These are phyloP conservation scores for Dothideomycetes sp. DNA, from an alignment of 2,329 filamentous ascomycete species.

Conservation along the genomic window DNA sequence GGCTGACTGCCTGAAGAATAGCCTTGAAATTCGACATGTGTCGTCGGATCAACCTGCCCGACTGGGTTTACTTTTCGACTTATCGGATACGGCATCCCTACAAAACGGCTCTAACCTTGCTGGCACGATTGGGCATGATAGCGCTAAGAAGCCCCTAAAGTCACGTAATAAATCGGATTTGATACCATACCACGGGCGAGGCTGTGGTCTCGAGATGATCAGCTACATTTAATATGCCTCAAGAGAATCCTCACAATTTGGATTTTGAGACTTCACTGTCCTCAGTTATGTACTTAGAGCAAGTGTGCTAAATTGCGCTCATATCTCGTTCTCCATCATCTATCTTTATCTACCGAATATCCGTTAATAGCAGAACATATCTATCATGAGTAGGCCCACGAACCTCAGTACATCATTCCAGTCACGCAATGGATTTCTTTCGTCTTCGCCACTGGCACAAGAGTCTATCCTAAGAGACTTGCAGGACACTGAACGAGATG, in stretches of 20 bases:
- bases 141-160: no score
- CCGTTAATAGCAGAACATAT: background rate
- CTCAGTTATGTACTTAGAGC: no score
- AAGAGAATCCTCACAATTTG: no score
- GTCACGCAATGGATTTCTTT: constrained; percentile 13
- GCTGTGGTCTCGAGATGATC: no score
- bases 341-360: background rate
- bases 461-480: constrained; percentile 25
- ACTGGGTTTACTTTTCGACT: no score
- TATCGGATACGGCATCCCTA: background rate
- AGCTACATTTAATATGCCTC: no score
- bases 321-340: no score
- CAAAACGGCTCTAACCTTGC: background rate
- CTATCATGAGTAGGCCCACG: constrained; percentile 10
- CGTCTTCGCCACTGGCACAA: constrained; percentile 21
- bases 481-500: constrained; percentile 19
- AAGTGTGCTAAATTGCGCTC: no score
- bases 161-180: no score
- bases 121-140: no score
- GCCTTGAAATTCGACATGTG: background rate
- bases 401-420: constrained; percentile 6
- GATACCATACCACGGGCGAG: no score
- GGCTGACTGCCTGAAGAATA: background rate
- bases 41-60: constrained; percentile 9
- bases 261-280: no score